phyloP scores from a whole-genome alignment of 495 filamentous ascomycete species.

The Penicillium diatomitis region DNA sequence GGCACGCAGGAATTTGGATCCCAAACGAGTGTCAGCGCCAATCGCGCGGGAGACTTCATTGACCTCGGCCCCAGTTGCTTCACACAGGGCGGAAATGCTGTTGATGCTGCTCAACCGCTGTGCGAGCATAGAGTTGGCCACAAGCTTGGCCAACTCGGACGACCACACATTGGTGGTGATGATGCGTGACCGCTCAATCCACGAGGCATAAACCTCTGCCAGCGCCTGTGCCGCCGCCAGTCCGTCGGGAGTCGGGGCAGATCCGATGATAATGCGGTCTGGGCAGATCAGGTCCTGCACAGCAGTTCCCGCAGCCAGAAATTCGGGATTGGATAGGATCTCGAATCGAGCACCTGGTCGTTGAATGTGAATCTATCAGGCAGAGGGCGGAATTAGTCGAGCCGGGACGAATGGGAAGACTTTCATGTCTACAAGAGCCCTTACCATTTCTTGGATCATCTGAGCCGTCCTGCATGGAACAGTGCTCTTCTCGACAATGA shows the following conservation, averaged over 20 bases:
- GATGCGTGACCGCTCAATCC: constrained; percentile 55
- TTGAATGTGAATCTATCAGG: constrained; percentile 4
- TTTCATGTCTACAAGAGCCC: constrained; percentile 4
- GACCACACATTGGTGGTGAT: constrained; percentile 67
- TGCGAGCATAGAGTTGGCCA: constrained; percentile 70
- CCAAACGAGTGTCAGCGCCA: constrained; percentile 60
- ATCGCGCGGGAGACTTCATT: constrained; percentile 58
- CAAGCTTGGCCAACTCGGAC: constrained; percentile 67
- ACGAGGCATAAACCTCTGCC: constrained; percentile 53
- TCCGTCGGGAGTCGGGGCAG: constrained; percentile 42
- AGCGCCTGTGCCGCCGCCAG: constrained; percentile 50
- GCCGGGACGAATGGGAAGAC: neutral
- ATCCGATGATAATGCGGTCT: constrained; percentile 68
- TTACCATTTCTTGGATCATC: constrained; percentile 54
- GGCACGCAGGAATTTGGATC: constrained; percentile 58
- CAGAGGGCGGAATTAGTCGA: neutral
- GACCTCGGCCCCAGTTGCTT: constrained; percentile 64
- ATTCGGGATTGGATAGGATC: constrained; percentile 74
- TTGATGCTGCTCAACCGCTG: constrained; percentile 78
- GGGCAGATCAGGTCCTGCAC: constrained; percentile 57
- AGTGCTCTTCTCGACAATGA: constrained; percentile 73
- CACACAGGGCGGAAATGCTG: constrained; percentile 66
- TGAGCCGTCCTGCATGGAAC: constrained; percentile 69
- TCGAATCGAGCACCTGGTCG: constrained; percentile 54
- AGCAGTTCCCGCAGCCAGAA: constrained; percentile 68